Base-by-base conservation (phyloP, 176 grass and related monocot genomes). In the Tillandsia leiboldiana region DNA sequence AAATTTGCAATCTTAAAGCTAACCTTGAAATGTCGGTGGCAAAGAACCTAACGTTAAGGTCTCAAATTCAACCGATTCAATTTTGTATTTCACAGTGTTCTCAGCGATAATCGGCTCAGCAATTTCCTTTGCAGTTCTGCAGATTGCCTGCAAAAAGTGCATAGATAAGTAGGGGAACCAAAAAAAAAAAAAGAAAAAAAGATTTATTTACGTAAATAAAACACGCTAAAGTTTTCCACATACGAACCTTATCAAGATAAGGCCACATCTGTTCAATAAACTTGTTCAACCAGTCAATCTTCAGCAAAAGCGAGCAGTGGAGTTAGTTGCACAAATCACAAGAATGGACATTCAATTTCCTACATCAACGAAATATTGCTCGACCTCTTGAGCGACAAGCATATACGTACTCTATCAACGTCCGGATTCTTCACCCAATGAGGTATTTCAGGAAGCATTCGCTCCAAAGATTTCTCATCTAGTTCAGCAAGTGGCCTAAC, bases 221-320 rank as follows among this genome's bases (percentile, higher is more conserved):
- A 74, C 27, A 61, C 48, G 48, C n/a, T 2, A 74, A 15, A 51
- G 70, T 50, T 64, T 27, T 29, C 49, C 63, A 10, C 51, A 76
- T 63, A 54, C 26, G 65, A 63, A 94, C 90, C 90, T 86, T 94
- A 71, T 94, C 90, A 67, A 94, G 83, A 83, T 94, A 94, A 79
- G 86, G 90, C 90, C 90, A 94, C 86, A 94, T 89, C 51, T 69
- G 62, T 58, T 84, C 75, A 0, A 94, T 64, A 70, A 94, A 89
- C 72, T 79, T 89, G 77, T 89, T 94, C 58, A 94, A 69, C 90
- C 90, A 94, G 64, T 94, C 90, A 82, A 94, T 82, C 90, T 94
- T 63, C 29, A 71, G 67, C 11, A 24, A 49, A 49, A 50, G 65
- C 70, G 18, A 6, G 26, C 12, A 71, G 75, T n/a, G 22, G 53